Conservation (phyloP, 306 rosid genomes). For the Glycine tomentella region DNA sequence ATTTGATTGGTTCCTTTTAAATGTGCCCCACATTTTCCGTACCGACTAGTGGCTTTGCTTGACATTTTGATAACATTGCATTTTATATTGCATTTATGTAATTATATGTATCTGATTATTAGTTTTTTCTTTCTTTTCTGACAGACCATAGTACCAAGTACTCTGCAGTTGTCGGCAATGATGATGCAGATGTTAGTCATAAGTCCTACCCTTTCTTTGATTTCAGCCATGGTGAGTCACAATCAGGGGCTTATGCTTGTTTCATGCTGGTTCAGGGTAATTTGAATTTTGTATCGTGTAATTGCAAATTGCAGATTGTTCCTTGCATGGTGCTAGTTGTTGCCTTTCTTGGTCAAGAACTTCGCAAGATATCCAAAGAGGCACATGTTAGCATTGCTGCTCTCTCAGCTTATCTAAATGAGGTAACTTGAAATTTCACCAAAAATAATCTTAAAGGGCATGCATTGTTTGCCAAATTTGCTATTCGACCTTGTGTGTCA, state of each 20-base stretch:
- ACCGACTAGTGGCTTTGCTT: too few relatives aligned
- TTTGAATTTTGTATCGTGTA: conserved; percentile 28
- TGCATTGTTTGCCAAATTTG: conserved; percentile 15
- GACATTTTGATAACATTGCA: too few relatives aligned
- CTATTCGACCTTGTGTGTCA: conserved; percentile 28
- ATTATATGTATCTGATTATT: conserved; percentile 32
- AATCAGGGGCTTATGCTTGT: conserved; percentile 5
- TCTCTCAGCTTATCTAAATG: conserved; percentile 87
- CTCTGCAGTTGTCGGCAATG: conserved; percentile 82
- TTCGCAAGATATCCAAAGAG: conserved; percentile 69
- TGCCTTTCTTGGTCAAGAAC: conserved; percentile 76
- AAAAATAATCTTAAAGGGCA: conserved; percentile 1
- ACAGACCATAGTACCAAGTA: conserved; percentile 87
- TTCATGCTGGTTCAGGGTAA: conserved; percentile 22
- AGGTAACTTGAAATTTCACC: conserved; percentile 54
- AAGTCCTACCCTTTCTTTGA: conserved; percentile 55
- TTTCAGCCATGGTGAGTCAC: conserved; percentile 75
- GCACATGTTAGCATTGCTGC: conserved; percentile 74
- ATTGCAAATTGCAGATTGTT: conserved; percentile 62
- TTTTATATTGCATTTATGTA: neutral
- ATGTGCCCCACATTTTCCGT: too few relatives aligned
- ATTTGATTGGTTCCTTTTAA: neutral
- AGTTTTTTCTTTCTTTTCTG: conserved; percentile 44
- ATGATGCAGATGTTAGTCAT: conserved; percentile 71
- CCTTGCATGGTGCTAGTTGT: conserved; percentile 74